These are phyloP conservation scores for Medicago ruthenica DNA, from an alignment of 306 rosid genomes.

Conservation along the genomic window DNA sequence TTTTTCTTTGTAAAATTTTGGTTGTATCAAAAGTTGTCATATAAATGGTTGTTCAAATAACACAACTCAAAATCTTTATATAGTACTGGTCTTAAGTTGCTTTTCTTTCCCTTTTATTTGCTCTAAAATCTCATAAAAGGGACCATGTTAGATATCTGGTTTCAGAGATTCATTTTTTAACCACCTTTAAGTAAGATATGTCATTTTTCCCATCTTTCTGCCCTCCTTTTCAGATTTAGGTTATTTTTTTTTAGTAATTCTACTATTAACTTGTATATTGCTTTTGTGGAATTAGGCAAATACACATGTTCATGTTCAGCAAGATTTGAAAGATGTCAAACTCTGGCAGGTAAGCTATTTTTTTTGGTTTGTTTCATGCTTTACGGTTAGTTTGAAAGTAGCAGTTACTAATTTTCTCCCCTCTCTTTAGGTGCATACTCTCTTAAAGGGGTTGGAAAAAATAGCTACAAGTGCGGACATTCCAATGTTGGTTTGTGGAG, in stretches of 20 bases:
- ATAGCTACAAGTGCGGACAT: conserved; percentile 94
- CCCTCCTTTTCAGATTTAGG: neutral
- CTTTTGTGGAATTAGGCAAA: conserved; percentile 71
- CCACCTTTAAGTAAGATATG: conserved; percentile 22
- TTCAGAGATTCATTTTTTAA: neutral
- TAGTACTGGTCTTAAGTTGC: conserved; percentile 1
- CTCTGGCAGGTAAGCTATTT: conserved; percentile 88
- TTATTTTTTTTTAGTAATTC: neutral
- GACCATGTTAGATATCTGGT: conserved; percentile 13
- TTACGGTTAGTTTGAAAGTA: neutral
- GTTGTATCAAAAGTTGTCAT: too few relatives aligned
- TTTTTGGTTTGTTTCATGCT: conserved; percentile 29
- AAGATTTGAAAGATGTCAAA: conserved; percentile 89
- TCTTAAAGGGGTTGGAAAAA: conserved; percentile 95
- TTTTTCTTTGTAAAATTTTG: too few relatives aligned
- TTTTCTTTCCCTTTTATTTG: neutral
- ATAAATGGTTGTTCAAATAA: too few relatives aligned
- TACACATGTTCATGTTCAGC: conserved; percentile 85
- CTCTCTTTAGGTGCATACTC: conserved; percentile 81
- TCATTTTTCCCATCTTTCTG: neutral
- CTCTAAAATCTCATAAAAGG: conserved; percentile 21
- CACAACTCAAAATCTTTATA: conserved; percentile 1
- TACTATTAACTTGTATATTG: conserved; percentile 22
- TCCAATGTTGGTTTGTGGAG: conserved; percentile 99
- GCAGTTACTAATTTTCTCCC: conserved; percentile 36